These are phyloP conservation scores for Neurospora sp. DNA, from an alignment of 495 filamentous ascomycete species.

Conservation along the genomic window DNA sequence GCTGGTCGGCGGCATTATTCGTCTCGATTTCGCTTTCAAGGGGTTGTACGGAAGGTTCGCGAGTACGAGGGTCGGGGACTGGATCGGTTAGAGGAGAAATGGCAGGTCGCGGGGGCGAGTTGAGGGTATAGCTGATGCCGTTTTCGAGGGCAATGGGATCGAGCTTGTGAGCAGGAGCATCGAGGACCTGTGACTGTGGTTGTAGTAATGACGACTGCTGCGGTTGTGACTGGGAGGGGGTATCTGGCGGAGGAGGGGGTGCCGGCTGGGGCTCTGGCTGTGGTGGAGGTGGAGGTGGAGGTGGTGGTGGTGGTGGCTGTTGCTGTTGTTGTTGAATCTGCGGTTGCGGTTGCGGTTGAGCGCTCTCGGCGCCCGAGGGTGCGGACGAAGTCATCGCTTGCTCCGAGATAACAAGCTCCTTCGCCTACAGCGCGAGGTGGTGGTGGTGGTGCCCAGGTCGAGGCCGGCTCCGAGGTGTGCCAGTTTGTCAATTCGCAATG, in stretches of 20 bases:
- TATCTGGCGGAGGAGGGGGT: not conserved
- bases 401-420: conserved; percentile 22
- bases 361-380: conserved; percentile 12
- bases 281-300: not conserved
- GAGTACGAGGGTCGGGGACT: conserved; percentile 14
- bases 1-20: not conserved
- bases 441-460: conserved; percentile 3
- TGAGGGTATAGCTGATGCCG: not conserved
- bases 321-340: not conserved
- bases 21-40: not conserved
- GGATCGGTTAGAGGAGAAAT: conserved; percentile 26
- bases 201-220: not conserved
- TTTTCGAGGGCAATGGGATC: not conserved
- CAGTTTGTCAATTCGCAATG: not conserved
- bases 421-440: conserved; percentile 12
- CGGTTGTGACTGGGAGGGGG: not conserved
- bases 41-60: conserved; percentile 15
- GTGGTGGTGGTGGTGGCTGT: not conserved
- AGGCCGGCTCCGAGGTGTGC: not conserved
- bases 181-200: not conserved
- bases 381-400: conserved; percentile 31
- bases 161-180: not conserved
- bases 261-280: not conserved
- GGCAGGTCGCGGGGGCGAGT: conserved; percentile 25
- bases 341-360: not conserved